phyloP scores from a whole-genome alignment of 768 basidiomycete genomes.

The Mycena haematopus region DNA sequence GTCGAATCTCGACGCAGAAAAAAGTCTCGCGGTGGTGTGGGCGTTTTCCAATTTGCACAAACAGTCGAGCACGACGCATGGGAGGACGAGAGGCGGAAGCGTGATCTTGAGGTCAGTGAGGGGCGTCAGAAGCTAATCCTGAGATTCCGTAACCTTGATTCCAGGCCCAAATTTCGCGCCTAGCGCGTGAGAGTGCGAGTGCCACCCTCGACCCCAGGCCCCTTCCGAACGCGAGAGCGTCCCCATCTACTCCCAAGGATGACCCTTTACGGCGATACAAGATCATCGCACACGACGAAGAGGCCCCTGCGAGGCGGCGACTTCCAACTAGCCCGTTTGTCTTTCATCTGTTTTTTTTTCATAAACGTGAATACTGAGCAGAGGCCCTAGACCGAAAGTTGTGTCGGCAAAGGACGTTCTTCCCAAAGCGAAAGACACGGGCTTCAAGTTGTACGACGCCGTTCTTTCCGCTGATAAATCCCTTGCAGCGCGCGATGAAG shows the following conservation, averaged over 20 bases:
- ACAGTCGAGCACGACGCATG: constrained; percentile 76
- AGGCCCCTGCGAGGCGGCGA: constrained; percentile 35
- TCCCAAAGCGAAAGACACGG: constrained; percentile 36
- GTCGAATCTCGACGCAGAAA: constrained; percentile 71
- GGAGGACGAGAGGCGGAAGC: constrained; percentile 63
- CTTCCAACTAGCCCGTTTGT: constrained; percentile 51
- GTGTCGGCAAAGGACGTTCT: constrained; percentile 57
- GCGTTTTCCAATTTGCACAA: constrained; percentile 82
- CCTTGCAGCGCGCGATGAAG: constrained; percentile 50
- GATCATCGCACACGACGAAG: constrained; percentile 45
- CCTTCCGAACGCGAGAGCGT: constrained; percentile 26
- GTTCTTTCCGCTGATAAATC: constrained; percentile 50
- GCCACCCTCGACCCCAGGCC: constrained; percentile 28
- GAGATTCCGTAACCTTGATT: constrained; percentile 2
- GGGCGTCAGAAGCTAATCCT: not conserved
- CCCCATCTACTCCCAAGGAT: constrained; percentile 39
- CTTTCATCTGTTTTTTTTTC: constrained; percentile 16
- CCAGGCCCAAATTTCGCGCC: constrained; percentile 64
- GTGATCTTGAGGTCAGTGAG: constrained; percentile 64
- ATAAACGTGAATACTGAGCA: not conserved
- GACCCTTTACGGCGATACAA: constrained; percentile 56
- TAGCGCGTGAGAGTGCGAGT: constrained; percentile 49
- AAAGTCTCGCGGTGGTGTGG: constrained; percentile 60
- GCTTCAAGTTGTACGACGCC: constrained; percentile 79
- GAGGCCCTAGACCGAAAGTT: constrained; percentile 58